These are phyloP conservation scores for Neopestalotiopsis sp. DNA, from an alignment of 2,329 filamentous ascomycete species.

Conservation along the genomic window DNA sequence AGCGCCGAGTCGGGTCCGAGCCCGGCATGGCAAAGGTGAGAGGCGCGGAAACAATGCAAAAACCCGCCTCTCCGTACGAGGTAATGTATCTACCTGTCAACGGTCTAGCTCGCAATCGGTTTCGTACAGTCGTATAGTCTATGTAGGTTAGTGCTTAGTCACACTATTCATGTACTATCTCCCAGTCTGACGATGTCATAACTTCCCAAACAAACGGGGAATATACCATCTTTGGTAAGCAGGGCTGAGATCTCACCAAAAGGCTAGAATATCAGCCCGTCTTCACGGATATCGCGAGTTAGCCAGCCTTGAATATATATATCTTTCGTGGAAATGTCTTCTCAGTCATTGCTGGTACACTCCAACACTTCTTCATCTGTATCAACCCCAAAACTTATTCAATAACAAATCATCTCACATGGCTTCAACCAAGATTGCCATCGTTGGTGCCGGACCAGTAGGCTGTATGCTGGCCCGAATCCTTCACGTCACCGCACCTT, in stretches of 20 bases:
- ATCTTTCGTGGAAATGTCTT: no score
- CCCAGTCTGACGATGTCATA: no score
- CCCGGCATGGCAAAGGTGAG: background rate
- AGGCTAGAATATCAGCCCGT: slow-evolving; percentile 11
- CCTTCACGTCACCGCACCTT: slow-evolving; percentile 45
- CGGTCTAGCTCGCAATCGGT: no score
- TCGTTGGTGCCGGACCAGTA: slow-evolving; percentile 53
- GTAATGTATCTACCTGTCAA: slow-evolving; percentile 14
- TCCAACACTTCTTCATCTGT: background rate
- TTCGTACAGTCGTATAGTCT: no score
- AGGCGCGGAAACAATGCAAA: background rate
- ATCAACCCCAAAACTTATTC: background rate
- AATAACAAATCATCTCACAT: slow-evolving; percentile 12
- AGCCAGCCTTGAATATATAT: background rate
- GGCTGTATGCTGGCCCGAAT: slow-evolving; percentile 58
- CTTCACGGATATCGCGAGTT: no score
- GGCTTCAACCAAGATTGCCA: slow-evolving; percentile 44
- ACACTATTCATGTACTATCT: no score
- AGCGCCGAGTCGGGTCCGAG: background rate
- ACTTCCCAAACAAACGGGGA: no score
- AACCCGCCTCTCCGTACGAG: background rate
- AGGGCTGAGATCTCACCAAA: no score
- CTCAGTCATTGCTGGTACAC: background rate
- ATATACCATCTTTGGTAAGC: no score
- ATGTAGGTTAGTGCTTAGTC: no score